Evolutionary conservation across 163 green algal species (phyloP), one percentile per base, ranked within the genome.

Genomic region (Volvox carteri): DNA sequence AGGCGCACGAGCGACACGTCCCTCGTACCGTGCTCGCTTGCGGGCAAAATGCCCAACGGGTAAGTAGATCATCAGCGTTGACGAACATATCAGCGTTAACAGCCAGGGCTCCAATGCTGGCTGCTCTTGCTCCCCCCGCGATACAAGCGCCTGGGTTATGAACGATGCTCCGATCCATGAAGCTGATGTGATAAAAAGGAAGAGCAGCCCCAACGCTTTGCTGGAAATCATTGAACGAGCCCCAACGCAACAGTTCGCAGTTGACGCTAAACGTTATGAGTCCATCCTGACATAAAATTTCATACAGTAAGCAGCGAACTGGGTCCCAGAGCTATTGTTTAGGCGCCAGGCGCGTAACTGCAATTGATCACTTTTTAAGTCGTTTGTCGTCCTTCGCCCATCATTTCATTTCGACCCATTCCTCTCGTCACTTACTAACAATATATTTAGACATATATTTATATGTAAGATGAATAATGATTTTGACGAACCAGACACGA

Each of bases 111-210:
- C 54, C 39, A 89, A 2, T 30, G 68, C 48, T 3, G 83, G 39
- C 11, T 8, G 37, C 5, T 50, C 83, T 23, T 62, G 4, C 33
- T 70, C 50, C 18, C 48, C 37, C 0, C 33, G 54, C 1, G 72
- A 52, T 9, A 89, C 84, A 9, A 89, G 72, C 18, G 56, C 56
- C 35, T 89, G 84, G 21, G 84, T 89, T 35, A 89, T 89, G 30
- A 89, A 89, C 0, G 72, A 84, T 1, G 84, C 84, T 23, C 72
- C 84, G 14, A 89, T 89, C 84, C 84, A 89, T 18, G 84, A 28
- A 6, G 72, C 72, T 46, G 50, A 37, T 3, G 84, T 89, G n/a
- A 83, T 25, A 19, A 89, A n/a, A 12, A 89, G 70, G 46, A 89
- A 89, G 21, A 80, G 0, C 1, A 80, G 19, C 16, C 73, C 73